Base-by-base conservation (phyloP, 768 basidiomycete genomes). In the Amanita fuliginea region DNA sequence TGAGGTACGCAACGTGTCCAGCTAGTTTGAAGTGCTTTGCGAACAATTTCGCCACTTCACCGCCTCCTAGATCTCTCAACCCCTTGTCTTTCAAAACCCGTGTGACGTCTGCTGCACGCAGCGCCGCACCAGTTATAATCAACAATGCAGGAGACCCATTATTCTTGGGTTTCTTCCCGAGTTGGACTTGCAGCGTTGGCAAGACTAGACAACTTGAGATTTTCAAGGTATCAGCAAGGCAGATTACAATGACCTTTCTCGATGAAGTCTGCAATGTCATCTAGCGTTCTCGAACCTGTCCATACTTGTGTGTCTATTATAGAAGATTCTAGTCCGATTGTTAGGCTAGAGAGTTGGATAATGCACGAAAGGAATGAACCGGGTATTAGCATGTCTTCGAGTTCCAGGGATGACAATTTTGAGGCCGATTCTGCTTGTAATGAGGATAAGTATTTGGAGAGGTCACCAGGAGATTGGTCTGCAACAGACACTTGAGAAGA, bases 21-120 rank as follows among this genome's bases (percentile, higher is more conserved):
- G 83, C 70, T 35, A 94, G 70, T 67, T 94, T 96, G 67, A 95
- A 81, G 62, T 98, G 94, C 64, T 85, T 93, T 26, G 94, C 91
- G 58, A 98, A 98, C 22, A 99, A 77, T 64, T 97, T 97, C 18
- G 87, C 93, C 28, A 96, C 83, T 55, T 95, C 90, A 9, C 88
- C 91, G 49, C 88, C 83, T 60, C 90, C 93, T 19, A 87, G 83
- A 32, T 86, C 84, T 49, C 80, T 71, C 46, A 89, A 70, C 54
- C 67, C 76, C 64, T 76, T 80, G 64, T 81, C 75, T 62, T 76
- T 83, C 48, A 92, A 71, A 46, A 78, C 69, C 51, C 90, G 72
- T 33, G 87, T 85, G 16, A 92, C 77, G 64, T 97, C 91, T 45
- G 81, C 83, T n/a, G 92, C 93, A 45, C 95, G 78, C 32, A 97